A percentile compares a stretch with the other conserved stretches of the same genome.
These are phyloP conservation scores for Penicillium thymicola DNA, from an alignment of 2,329 filamentous ascomycete genomes.

Conservation along the genomic window DNA sequence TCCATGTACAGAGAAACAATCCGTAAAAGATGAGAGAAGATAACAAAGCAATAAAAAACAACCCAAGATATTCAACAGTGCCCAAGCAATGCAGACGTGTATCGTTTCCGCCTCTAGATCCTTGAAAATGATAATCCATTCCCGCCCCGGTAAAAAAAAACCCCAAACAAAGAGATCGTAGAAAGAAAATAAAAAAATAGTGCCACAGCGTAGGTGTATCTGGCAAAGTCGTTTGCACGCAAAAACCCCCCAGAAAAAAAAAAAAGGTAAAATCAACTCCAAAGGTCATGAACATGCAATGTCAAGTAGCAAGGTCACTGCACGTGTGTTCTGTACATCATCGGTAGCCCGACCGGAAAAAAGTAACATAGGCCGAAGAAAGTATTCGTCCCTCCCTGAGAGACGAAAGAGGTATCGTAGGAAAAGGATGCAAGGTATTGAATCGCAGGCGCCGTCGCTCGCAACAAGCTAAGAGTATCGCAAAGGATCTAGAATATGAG, in stretches of 20 bases:
- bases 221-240: slow-evolving; percentile 29
- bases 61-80: slow-evolving; percentile 35
- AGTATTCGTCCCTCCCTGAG: slow-evolving; percentile 36
- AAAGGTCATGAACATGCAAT: slow-evolving; percentile 31
- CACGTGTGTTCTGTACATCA: slow-evolving; percentile 40
- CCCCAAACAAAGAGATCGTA: slow-evolving; percentile 27
- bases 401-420: slow-evolving; percentile 37
- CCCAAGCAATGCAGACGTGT: slow-evolving; percentile 45
- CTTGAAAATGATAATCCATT: slow-evolving; percentile 36
- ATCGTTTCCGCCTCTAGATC: slow-evolving; percentile 46
- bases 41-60: slow-evolving; percentile 26
- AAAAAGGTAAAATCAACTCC: slow-evolving; percentile 38
- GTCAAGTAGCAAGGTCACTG: slow-evolving; percentile 36
- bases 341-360: slow-evolving; percentile 31
- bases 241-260: slow-evolving; percentile 23
- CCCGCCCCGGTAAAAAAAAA: slow-evolving; percentile 30
- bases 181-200: slow-evolving; percentile 18
- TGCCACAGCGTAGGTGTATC: slow-evolving; percentile 28
- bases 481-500: slow-evolving; percentile 33
- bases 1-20: slow-evolving; percentile 34
- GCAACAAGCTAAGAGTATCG: slow-evolving; percentile 38
- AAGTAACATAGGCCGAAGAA: slow-evolving; percentile 25
- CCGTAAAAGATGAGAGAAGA: slow-evolving; percentile 18
- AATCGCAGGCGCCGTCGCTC: slow-evolving; percentile 44
- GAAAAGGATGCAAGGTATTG: slow-evolving; percentile 35